These are phyloP conservation scores for Mycena rebaudengoi DNA, from an alignment of 768 basidiomycete species.

Conservation along the genomic window DNA sequence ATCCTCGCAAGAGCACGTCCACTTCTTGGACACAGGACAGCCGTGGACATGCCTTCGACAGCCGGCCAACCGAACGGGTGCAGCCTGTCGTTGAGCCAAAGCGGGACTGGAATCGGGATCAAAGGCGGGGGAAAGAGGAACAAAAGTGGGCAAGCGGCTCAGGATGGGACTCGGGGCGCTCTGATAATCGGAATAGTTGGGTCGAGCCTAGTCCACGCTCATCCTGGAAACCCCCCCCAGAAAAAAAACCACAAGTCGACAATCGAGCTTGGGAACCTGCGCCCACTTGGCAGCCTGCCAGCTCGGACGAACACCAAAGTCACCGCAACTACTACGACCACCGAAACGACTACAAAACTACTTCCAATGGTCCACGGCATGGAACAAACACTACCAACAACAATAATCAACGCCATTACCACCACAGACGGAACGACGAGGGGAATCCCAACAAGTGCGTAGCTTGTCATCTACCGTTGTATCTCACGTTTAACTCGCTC, in stretches of 20 bases:
- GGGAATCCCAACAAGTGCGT: constrained; percentile 80
- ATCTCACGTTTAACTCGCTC: constrained; percentile 8
- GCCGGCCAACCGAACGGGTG: constrained; percentile 46
- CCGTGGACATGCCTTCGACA: constrained; percentile 45
- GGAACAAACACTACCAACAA: constrained; percentile 26
- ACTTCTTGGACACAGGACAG: constrained; percentile 56
- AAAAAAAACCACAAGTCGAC: constrained; percentile 45
- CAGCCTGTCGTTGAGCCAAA: constrained; percentile 44
- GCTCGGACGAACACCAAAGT: constrained; percentile 48
- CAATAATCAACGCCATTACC: constrained; percentile 12
- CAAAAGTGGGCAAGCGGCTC: constrained; percentile 54
- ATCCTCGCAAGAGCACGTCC: too few species aligned
- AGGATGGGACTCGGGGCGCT: constrained; percentile 62
- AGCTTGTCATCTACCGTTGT: background rate
- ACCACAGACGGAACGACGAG: constrained; percentile 63
- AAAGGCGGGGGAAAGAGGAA: constrained; percentile 48
- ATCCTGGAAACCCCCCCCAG: constrained; percentile 13
- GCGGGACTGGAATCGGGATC: constrained; percentile 36
- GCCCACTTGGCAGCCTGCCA: constrained; percentile 67
- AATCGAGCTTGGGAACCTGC: constrained; percentile 81
- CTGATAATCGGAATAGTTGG: background rate
- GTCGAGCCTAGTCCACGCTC: constrained; percentile 23
- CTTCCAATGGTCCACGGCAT: constrained; percentile 38
- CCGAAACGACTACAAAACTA: constrained; percentile 33
- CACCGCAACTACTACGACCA: constrained; percentile 39